Conservation (phyloP, 768 basidiomycete genomes). For the Boletus pseudo-olivaceus region DNA sequence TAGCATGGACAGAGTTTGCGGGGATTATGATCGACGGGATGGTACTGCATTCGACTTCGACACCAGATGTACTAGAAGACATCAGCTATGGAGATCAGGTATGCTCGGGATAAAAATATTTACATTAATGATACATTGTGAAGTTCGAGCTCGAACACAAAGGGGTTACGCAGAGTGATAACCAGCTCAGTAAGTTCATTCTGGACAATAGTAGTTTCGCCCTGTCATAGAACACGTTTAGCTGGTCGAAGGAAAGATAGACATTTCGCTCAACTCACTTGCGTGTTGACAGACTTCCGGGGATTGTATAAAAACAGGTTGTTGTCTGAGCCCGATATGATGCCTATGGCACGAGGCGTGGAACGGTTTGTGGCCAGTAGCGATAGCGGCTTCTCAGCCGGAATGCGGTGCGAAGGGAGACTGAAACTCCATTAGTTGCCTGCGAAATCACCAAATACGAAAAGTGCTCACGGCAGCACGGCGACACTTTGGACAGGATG, state of each 20-base stretch:
- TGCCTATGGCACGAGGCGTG: conserved; percentile 37
- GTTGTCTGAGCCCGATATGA: conserved; percentile 54
- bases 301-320: conserved; percentile 95
- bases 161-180: conserved; percentile 86
- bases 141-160: conserved; percentile 87
- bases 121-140: conserved; percentile 81
- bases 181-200: conserved; percentile 81
- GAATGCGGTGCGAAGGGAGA: conserved; percentile 63
- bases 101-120: conserved; percentile 3
- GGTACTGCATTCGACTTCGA: conserved; percentile 63
- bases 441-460: conserved; percentile 1
- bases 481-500: conserved; percentile 76
- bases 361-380: conserved; percentile 42
- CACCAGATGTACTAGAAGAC: conserved; percentile 70
- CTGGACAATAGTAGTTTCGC: conserved; percentile 68
- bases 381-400: conserved; percentile 68
- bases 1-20: conserved; percentile 68
- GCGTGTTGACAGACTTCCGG: conserved; percentile 52
- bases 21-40: conserved; percentile 61
- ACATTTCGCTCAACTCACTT: conserved; percentile 40
- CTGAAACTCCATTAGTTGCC: conserved; percentile 38
- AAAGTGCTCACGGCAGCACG: conserved; percentile 60
- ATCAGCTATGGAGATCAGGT: conserved; percentile 6
- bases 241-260: neutral
- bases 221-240: conserved; percentile 32